These are phyloP conservation scores for Ascochyta pisi DNA, from an alignment of 2,329 filamentous ascomycete species.

Conservation along the genomic window DNA sequence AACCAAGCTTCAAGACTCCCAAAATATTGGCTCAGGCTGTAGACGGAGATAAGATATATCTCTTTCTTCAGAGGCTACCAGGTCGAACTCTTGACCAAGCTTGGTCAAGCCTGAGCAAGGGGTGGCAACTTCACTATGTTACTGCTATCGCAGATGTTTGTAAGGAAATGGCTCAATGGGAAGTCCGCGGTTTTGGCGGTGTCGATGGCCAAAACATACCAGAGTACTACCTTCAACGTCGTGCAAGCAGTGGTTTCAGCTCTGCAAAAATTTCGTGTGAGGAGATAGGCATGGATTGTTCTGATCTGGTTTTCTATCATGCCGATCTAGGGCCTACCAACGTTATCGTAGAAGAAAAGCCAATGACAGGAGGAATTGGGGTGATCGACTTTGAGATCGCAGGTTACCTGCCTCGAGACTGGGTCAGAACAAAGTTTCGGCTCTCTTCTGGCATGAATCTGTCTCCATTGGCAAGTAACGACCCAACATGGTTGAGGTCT, in stretches of 20 bases:
- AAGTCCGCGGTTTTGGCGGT: constrained; percentile 6
- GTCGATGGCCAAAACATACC: constrained; percentile 9
- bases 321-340: constrained; percentile 42
- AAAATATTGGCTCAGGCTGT: constrained; percentile 25
- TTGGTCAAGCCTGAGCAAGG: constrained; percentile 34
- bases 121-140: constrained; percentile 29
- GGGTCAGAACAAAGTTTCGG: constrained; percentile 45
- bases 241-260: constrained; percentile 3
- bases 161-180: constrained; percentile 16
- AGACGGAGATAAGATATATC: constrained; percentile 30
- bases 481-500: constrained; percentile 10
- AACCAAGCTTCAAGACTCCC: constrained; percentile 17
- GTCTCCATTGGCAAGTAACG: constrained; percentile 1
- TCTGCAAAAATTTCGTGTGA: constrained; percentile 2
- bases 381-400: constrained; percentile 45
- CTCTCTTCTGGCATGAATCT: constrained; percentile 42
- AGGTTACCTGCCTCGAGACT: constrained; percentile 41
- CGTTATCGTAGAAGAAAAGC: constrained; percentile 34
- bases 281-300: constrained; percentile 39
- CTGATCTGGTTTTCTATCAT: constrained; percentile 39
- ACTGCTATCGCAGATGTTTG: constrained; percentile 19
- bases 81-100: constrained; percentile 34
- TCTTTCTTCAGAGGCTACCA: constrained; percentile 31
- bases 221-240: constrained; percentile 7
- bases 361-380: constrained; percentile 25